Evolutionary conservation across 2,329 filamentous ascomycete genomes (phyloP), one percentile per base, ranked within the genome.

Genomic region (Botrytis squamosa): DNA sequence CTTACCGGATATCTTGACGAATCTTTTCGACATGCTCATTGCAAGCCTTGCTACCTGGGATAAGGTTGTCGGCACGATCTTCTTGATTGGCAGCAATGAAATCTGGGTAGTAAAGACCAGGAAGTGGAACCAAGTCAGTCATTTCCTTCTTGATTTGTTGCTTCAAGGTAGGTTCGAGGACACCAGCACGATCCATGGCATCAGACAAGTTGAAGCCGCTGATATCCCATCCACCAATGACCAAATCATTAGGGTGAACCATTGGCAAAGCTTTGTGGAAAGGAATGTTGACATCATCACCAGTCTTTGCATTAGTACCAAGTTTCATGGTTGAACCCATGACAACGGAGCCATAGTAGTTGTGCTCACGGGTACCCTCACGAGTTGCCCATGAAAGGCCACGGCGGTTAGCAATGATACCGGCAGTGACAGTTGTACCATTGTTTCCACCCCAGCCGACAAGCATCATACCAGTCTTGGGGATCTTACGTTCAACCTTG

Each of bases 51-150:
- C 87, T 88, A 70, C 96, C 96, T 76, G 92, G 85, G 67, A 98
- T 84, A 76, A 97, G 81, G 81, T 99, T 98, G 85, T 99, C 94
- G 77, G 95, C 96, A 81, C 96, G 93, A 81, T 95, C 94, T 84
- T 96, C 95, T 86, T 99, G 96, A 86, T 99, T 99, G 82, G 96
- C 93, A 78, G 96, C 96, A 81, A 99, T 99, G 87, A 99, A 99
- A 85, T 98, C 96, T 1, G 96, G 96, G 84, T 99, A 99, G 89
- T 99, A 99, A 85, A 98, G 92, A 84, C 93, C 95, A 38, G 94
- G 95, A 76, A 98, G 89, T 44, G 96, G 96, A 79, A 91, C 91
- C 90, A 98, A 93, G 79, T 87, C 86, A 75, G 90, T 86, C 94
- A 98, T 95, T 85, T 98, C 93, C 88, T 98, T 97, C 85, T 90